phyloP scores from a whole-genome alignment of 192 early-diverging fungal species.

The Coemansia sp. region DNA sequence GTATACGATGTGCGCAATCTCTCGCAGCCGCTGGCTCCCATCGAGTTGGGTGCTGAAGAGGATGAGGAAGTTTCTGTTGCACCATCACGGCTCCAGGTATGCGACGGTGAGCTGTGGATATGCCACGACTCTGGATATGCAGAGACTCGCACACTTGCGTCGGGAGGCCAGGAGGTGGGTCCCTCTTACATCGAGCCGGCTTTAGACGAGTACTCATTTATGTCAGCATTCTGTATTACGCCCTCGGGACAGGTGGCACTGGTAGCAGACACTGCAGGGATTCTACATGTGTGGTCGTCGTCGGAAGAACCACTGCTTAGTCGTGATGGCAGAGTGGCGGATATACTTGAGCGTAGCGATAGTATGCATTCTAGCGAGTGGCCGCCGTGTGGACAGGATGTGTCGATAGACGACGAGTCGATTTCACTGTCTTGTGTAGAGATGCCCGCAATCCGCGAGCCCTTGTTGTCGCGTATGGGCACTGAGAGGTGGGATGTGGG shows the following conservation, averaged over 20 bases:
- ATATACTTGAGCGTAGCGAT: conserved; percentile 1
- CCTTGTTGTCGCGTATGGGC: conserved; percentile 81
- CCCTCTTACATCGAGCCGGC: conserved; percentile 18
- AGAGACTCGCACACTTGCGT: conserved; percentile 15
- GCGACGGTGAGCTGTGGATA: conserved; percentile 19
- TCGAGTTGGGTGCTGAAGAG: conserved; percentile 15
- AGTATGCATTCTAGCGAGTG: background rate
- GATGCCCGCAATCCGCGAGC: conserved; percentile 77
- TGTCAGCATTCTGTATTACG: conserved; percentile 77
- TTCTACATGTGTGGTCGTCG: conserved; percentile 77
- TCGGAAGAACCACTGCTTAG: conserved; percentile 67
- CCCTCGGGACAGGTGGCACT: conserved; percentile 73
- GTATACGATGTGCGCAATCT: conserved; percentile 44
- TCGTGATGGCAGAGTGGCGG: conserved; percentile 10
- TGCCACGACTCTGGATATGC: conserved; percentile 29
- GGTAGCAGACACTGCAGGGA: conserved; percentile 75
- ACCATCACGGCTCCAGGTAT: conserved; percentile 52
- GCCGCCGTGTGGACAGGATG: background rate
- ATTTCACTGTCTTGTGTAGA: conserved; percentile 72
- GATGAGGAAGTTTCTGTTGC: background rate
- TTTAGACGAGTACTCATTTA: conserved; percentile 59
- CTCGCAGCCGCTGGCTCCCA: background rate
- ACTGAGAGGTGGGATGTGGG: conserved; percentile 68
- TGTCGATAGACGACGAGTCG: conserved; percentile 40
- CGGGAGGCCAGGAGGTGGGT: background rate